Conservation (phyloP, 2,329 filamentous ascomycete genomes). For the Apiospora hydei region DNA sequence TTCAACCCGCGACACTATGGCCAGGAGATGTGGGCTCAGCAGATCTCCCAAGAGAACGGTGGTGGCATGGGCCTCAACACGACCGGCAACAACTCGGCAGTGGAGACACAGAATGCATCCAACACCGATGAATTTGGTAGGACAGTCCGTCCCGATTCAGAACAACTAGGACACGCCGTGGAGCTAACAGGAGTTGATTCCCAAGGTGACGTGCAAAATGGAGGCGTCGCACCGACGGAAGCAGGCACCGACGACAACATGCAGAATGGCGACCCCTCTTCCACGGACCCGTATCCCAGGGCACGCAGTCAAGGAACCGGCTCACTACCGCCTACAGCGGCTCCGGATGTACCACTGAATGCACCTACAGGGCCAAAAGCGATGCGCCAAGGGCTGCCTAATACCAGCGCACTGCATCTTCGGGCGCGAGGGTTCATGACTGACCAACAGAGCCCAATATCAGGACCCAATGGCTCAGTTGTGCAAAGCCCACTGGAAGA, state of each 20-base stretch:
- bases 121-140: constrained; percentile 52
- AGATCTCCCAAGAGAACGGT: constrained; percentile 35
- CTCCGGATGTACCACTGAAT: constrained; percentile 62
- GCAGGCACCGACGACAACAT: constrained; percentile 31
- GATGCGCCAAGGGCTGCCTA: constrained; percentile 88
- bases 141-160: constrained; percentile 40
- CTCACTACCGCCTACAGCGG: constrained; percentile 35
- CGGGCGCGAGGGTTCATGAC: constrained; percentile 59
- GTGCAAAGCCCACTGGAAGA: constrained; percentile 44
- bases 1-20: constrained; percentile 43
- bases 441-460: constrained; percentile 45
- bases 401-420: constrained; percentile 76
- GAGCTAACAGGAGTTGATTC: constrained; percentile 34
- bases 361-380: constrained; percentile 94
- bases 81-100: constrained; percentile 27
- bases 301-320: constrained; percentile 37
- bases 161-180: constrained; percentile 34
- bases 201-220: constrained; percentile 35
- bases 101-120: constrained; percentile 35
- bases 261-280: constrained; percentile 43
- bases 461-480: constrained; percentile 40
- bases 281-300: constrained; percentile 40
- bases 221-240: constrained; percentile 31
- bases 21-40: constrained; percentile 36
- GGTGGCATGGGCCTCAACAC: constrained; percentile 33